phyloP scores from a whole-genome alignment of 2,329 filamentous ascomycete species.

The Aspergillus hortae region DNA sequence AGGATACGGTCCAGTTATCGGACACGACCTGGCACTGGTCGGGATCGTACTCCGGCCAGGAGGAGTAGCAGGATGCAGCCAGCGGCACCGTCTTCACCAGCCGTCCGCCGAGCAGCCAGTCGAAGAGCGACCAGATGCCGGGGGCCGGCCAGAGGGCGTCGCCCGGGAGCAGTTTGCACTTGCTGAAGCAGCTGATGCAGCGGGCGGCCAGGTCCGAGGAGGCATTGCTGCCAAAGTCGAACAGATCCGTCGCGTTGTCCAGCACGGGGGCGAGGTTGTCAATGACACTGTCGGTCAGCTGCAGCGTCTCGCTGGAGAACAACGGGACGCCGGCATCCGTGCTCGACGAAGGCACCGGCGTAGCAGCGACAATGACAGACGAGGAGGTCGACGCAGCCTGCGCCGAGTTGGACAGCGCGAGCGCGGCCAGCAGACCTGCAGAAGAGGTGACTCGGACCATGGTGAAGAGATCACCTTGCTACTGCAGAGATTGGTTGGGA shows the following conservation, averaged over 20 bases:
- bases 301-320: conserved; percentile 23
- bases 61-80: conserved; percentile 23
- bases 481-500: neutral
- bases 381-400: conserved; percentile 9
- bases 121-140: conserved; percentile 22
- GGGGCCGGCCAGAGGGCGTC: conserved; percentile 21
- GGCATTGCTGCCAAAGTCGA: conserved; percentile 19
- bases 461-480: neutral
- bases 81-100: conserved; percentile 26
- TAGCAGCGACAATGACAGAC: conserved; percentile 10
- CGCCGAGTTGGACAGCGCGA: conserved; percentile 13
- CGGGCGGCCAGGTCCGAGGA: conserved; percentile 1
- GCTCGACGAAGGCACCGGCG: conserved; percentile 1
- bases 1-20: conserved; percentile 20
- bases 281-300: conserved; percentile 23
- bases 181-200: neutral
- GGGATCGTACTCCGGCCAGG: conserved; percentile 22
- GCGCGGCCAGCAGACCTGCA: conserved; percentile 11
- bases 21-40: conserved; percentile 16
- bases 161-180: conserved; percentile 25
- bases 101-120: conserved; percentile 18
- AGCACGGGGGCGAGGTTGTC: conserved; percentile 6
- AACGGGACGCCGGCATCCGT: conserved; percentile 15
- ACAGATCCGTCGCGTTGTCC: conserved; percentile 14
- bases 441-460: conserved; percentile 1